Conservation (phyloP, 2,329 filamentous ascomycete species). For the Chaetomium olivaceum region DNA sequence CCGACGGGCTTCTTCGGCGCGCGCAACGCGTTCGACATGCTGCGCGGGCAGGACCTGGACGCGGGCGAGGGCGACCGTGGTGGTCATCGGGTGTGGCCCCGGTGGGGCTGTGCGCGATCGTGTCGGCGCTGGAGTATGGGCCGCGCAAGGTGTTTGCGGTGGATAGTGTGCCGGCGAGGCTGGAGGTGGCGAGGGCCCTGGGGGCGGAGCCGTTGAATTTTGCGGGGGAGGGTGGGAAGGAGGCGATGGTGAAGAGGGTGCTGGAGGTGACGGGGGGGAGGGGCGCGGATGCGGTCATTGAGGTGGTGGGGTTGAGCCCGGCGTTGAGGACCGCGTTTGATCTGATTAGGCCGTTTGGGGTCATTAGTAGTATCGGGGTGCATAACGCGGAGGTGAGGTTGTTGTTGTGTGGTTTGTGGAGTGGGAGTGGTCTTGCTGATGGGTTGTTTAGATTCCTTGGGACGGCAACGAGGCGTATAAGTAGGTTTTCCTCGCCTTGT, state of each 20-base stretch:
- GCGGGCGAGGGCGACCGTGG: slow-evolving; percentile 67
- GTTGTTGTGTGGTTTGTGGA: not conserved
- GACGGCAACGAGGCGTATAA: slow-evolving; percentile 62
- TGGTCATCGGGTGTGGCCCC: slow-evolving; percentile 81
- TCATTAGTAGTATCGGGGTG: slow-evolving; percentile 73
- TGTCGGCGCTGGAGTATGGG: slow-evolving; percentile 72
- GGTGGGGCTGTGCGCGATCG: slow-evolving; percentile 82
- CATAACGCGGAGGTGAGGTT: slow-evolving; percentile 66
- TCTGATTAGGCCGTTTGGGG: slow-evolving; percentile 69
- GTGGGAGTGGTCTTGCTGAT: not conserved
- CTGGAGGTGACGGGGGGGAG: slow-evolving; percentile 74
- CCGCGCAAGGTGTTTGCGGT: slow-evolving; percentile 77
- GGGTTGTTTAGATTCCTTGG: slow-evolving; percentile 62
- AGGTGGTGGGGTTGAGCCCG: slow-evolving; percentile 70
- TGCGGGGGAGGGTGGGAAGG: slow-evolving; percentile 57
- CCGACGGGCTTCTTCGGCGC: slow-evolving; percentile 85
- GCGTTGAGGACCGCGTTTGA: slow-evolving; percentile 72
- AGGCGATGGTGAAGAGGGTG: slow-evolving; percentile 67
- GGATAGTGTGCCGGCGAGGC: slow-evolving; percentile 72
- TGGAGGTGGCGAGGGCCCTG: slow-evolving; percentile 70
- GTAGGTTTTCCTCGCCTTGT: slow-evolving; percentile 27
- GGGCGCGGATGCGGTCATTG: slow-evolving; percentile 82
- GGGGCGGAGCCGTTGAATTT: slow-evolving; percentile 87
- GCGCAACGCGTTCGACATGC: slow-evolving; percentile 70
- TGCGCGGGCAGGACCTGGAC: slow-evolving; percentile 49